Conservation (phyloP, 1,284 basidiomycete genomes). For the Mycena citricolor region DNA sequence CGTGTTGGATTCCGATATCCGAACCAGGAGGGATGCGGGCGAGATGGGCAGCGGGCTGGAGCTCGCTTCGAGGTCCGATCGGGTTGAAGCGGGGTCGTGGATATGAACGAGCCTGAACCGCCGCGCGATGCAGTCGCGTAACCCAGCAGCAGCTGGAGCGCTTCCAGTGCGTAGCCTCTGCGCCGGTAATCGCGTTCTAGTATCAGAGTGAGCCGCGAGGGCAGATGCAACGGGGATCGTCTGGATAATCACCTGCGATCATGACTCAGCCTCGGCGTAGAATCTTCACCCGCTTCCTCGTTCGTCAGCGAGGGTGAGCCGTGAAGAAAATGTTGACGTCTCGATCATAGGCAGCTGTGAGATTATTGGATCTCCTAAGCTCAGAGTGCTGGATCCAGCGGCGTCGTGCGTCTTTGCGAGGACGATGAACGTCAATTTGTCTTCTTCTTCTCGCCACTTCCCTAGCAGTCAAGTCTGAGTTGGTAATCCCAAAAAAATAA, state of each 20-base stretch:
- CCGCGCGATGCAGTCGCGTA: conserved; percentile 51
- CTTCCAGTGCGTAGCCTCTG: conserved; percentile 65
- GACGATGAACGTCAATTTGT: conserved; percentile 94
- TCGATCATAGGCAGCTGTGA: conserved; percentile 70
- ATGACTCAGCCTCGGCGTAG: conserved; percentile 33
- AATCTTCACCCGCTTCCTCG: conserved; percentile 30
- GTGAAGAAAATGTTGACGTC: conserved; percentile 92
- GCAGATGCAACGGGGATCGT: conserved; percentile 1
- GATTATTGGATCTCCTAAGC: conserved; percentile 37
- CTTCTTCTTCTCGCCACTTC: conserved; percentile 86
- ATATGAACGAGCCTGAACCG: conserved; percentile 14
- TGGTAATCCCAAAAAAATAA: neutral
- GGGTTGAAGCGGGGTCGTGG: neutral
- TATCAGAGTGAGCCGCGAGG: neutral
- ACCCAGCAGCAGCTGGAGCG: conserved; percentile 63
- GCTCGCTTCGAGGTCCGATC: neutral
- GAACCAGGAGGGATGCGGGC: conserved; percentile 47
- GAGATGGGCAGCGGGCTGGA: conserved; percentile 33
- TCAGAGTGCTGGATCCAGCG: conserved; percentile 9
- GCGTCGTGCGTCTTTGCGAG: conserved; percentile 46
- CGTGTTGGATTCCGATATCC: conserved; percentile 60
- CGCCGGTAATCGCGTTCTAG: conserved; percentile 61
- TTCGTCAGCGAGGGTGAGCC: conserved; percentile 38
- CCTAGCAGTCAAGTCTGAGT: no score
- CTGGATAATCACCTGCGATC: conserved; percentile 29